These are phyloP conservation scores for Striga asiatica DNA, from an alignment of 257 asterid species.

Conservation along the genomic window DNA sequence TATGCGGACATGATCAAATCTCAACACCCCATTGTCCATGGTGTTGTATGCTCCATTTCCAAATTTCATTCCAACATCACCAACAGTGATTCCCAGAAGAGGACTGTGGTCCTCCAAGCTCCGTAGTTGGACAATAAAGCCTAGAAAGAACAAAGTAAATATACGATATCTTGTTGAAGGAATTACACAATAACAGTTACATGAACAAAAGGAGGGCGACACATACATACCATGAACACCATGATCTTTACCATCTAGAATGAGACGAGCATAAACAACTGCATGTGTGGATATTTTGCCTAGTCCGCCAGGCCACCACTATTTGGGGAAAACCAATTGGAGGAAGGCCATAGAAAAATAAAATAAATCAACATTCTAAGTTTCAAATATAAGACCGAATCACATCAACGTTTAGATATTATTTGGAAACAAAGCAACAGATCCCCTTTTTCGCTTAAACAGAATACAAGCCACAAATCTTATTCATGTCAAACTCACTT, in stretches of 20 bases:
- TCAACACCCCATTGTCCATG: slow-evolving; percentile 93
- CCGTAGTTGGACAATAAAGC: slow-evolving; percentile 88
- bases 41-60: slow-evolving; percentile 97
- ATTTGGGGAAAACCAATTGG: slow-evolving; percentile 12
- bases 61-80: slow-evolving; percentile 95
- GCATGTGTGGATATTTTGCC: slow-evolving; percentile 97
- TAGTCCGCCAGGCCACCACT: slow-evolving; percentile 99
- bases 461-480: not conserved
- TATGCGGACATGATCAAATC: slow-evolving; percentile 82
- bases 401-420: not conserved
- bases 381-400: not conserved
- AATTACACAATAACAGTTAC: slow-evolving; percentile 1
- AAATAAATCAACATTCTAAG: not conserved
- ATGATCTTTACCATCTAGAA: slow-evolving; percentile 67
- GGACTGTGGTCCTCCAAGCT: slow-evolving; percentile 85
- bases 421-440: slow-evolving; percentile 1
- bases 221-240: slow-evolving; percentile 70
- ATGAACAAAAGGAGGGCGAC: slow-evolving; percentile 1
- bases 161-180: not conserved
- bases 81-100: slow-evolving; percentile 83
- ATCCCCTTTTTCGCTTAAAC: slow-evolving; percentile 9
- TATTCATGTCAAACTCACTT: slow-evolving; percentile 37
- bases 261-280: slow-evolving; percentile 79
- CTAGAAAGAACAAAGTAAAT: slow-evolving; percentile 20
- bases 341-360: not conserved